Base-by-base conservation (phyloP, 768 basidiomycete species). In the Russula virescens region DNA sequence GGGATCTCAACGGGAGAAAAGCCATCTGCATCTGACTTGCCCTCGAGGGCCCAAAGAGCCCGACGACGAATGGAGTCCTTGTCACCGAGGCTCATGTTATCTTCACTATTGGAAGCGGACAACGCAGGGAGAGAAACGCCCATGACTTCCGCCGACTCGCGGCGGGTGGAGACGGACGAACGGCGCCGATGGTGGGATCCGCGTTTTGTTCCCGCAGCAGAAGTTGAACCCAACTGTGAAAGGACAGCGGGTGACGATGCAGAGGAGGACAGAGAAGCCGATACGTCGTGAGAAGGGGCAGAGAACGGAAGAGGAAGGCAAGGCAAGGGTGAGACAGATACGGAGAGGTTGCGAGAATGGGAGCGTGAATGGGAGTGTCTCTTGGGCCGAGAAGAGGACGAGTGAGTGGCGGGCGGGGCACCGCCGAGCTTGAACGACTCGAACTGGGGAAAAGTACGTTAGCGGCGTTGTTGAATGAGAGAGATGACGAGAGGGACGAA, bases 71-170 rank as follows among this genome's bases (percentile, higher is more conserved):
- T 81, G 19, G 91, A 91, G 67, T 90, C 88, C 74, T 83, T 85
- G 68, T 89, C 87, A 34, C 83, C 86, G 26, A 86, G 69, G 66
- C 83, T 86, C 69, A 88, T 75, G 68, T 84, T 84, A 71, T 88
- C 85, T 35, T 91, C 86, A 1, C 84, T 78, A 28, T 77, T 76
- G 2, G 83, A 81, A 10, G 80, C 68, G 6, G 85, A 83, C 26
- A 91, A 79, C 63, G 86, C 83, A 14, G 88, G 85, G 43, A 89
- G 76, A 25, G 87, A 75, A 14, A 91, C 82, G 28, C 91, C 91
- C 89, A 96, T 94, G 70, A 96, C 77, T 69, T 95, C 94, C 19
- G 91, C 88, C 21, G 91, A 94, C 76, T 96, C 94, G 67, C 81
- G 82, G 64, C 92, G 86, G 45, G 93, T 95, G 11, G 94, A 92